Conservation (phyloP, 108 stramenopile species). For the Schizochytrium sp. region DNA sequence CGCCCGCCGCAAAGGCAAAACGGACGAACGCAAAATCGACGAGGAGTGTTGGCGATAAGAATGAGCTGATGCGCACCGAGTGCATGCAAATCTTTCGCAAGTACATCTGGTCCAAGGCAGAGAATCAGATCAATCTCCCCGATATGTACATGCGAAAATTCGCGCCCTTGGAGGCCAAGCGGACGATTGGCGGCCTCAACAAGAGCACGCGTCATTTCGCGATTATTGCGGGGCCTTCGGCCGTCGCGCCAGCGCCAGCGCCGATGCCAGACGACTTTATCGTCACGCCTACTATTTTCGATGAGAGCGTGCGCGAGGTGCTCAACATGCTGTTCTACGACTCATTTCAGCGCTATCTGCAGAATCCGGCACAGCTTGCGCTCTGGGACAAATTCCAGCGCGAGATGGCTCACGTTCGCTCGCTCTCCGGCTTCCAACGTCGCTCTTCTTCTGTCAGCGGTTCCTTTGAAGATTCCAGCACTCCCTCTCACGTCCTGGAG, state of each 20-base stretch:
- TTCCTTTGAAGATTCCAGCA: neutral
- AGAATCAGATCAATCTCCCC: neutral
- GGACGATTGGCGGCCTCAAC: neutral
- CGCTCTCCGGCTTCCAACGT: neutral
- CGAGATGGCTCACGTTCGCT: neutral
- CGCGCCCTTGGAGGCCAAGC: neutral
- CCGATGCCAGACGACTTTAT: neutral
- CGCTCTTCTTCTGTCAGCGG: neutral
- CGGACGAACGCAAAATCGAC: neutral
- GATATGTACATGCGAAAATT: neutral
- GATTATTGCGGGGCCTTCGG: neutral
- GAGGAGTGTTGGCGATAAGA: neutral
- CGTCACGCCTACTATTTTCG: neutral
- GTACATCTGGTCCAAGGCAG: neutral
- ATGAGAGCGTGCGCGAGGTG: neutral
- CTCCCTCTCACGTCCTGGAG: too few relatives aligned
- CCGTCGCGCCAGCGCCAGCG: neutral
- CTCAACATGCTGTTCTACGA: neutral
- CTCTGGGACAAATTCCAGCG: neutral
- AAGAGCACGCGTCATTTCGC: neutral
- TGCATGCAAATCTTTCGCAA: neutral
- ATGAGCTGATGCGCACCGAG: neutral
- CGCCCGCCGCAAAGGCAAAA: neutral
- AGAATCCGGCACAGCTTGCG: neutral
- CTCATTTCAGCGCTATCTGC: neutral